These are phyloP conservation scores for Thalia dealbata DNA, from an alignment of 176 grass and related monocot species.

Conservation along the genomic window DNA sequence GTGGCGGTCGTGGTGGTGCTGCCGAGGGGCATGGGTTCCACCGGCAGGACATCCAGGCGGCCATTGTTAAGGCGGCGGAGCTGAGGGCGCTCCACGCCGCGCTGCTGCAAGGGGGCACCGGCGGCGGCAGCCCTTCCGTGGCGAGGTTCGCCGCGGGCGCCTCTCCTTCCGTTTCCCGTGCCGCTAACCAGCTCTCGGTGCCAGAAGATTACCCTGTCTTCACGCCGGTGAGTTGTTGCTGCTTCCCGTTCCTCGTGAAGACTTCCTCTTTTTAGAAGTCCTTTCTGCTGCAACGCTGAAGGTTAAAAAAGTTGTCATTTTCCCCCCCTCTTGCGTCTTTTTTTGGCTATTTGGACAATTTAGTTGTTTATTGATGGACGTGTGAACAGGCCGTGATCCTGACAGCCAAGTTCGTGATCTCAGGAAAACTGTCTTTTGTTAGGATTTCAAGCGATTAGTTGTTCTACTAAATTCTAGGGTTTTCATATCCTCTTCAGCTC, in stretches of 20 bases:
- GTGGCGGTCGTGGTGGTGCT: background rate
- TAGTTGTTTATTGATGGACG: background rate
- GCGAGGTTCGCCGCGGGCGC: slow-evolving; percentile 43
- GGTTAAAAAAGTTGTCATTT: background rate
- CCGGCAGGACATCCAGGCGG: slow-evolving; percentile 59
- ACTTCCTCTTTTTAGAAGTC: background rate
- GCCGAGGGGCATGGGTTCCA: slow-evolving; percentile 8
- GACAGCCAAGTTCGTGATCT: background rate
- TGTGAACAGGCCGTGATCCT: background rate
- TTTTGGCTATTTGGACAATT: background rate
- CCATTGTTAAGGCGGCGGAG: slow-evolving; percentile 78
- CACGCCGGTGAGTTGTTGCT: slow-evolving; percentile 53
- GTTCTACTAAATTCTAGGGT: background rate
- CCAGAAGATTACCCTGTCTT: slow-evolving; percentile 92
- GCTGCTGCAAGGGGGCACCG: slow-evolving; percentile 47
- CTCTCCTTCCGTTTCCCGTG: slow-evolving; percentile 52
- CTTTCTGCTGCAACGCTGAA: background rate
- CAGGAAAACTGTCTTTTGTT: background rate
- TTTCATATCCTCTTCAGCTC: background rate
- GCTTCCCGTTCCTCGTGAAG: background rate
- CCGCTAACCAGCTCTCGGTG: slow-evolving; percentile 22
- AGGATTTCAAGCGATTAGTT: background rate
- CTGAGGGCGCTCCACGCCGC: slow-evolving; percentile 91
- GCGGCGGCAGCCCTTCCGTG: slow-evolving; percentile 52
- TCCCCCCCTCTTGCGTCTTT: background rate